Evolutionary conservation across 2,329 filamentous ascomycete genomes (phyloP).

Genomic region (Botrytis fabae): DNA sequence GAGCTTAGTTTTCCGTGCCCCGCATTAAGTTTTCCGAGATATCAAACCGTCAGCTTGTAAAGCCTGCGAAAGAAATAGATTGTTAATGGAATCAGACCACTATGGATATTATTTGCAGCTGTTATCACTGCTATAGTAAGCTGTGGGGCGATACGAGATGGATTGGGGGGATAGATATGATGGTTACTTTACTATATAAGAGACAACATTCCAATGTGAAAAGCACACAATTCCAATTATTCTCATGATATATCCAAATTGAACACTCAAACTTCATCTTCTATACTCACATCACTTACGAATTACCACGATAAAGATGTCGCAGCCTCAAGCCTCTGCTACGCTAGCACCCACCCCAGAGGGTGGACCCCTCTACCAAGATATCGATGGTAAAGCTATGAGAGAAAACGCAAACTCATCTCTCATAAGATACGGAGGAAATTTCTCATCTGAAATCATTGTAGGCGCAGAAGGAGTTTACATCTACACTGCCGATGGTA

Average conservation of each 20-base stretch:
- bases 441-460: conserved; percentile 32
- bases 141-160: neutral
- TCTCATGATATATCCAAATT: neutral
- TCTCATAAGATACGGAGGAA: conserved; percentile 31
- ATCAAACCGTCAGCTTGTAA: neutral
- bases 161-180: neutral
- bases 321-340: neutral
- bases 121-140: neutral
- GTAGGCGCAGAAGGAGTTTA: conserved; percentile 31
- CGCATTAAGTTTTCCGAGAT: conserved; percentile 4
- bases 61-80: neutral
- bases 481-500: conserved; percentile 47
- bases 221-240: neutral
- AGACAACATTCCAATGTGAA: neutral
- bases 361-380: conserved; percentile 21
- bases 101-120: neutral
- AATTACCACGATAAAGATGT: neutral
- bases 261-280: neutral
- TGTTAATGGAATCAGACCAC: neutral
- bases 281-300: neutral
- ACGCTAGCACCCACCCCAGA: neutral
- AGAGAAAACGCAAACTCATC: conserved; percentile 23
- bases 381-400: conserved; percentile 26
- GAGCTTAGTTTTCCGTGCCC: neutral
- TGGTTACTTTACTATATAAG: neutral